Conservation (phyloP, 1,139 yeast genomes). For the Debaryomyces sp. region DNA sequence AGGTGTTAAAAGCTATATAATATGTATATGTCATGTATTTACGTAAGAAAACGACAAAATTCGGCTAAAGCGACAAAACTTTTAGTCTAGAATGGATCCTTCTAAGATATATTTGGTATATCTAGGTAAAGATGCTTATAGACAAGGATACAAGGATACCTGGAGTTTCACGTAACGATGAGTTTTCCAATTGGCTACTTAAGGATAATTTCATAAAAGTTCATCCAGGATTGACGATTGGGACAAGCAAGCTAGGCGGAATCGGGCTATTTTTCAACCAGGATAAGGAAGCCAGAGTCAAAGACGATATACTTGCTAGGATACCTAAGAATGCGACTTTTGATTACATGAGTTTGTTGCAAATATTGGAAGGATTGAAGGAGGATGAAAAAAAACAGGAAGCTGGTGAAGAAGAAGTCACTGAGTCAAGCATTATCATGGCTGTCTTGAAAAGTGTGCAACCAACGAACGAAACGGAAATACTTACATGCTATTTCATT, state of each 20-base stretch:
- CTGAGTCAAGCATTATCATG: constrained; percentile 21
- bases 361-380: constrained; percentile 25
- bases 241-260: constrained; percentile 34
- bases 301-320: constrained; percentile 25
- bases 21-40: neutral
- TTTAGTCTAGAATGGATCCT: neutral
- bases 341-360: constrained; percentile 33
- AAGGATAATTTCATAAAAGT: constrained; percentile 4
- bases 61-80: neutral
- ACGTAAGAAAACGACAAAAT: neutral
- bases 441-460: constrained; percentile 23
- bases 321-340: constrained; percentile 34
- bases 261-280: constrained; percentile 31
- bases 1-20: neutral
- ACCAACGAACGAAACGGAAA: constrained; percentile 33
- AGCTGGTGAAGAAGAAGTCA: constrained; percentile 16
- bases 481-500: constrained; percentile 31
- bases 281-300: neutral
- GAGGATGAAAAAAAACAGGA: neutral
- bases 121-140: neutral
- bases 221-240: constrained; percentile 22
- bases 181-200: constrained; percentile 13
- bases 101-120: neutral
- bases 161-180: constrained; percentile 14
- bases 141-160: constrained; percentile 13